A percentile compares a stretch with the other conserved stretches of the same genome.
phyloP scores from a whole-genome alignment of 257 asterid genomes.

The Solanum tarijense region DNA sequence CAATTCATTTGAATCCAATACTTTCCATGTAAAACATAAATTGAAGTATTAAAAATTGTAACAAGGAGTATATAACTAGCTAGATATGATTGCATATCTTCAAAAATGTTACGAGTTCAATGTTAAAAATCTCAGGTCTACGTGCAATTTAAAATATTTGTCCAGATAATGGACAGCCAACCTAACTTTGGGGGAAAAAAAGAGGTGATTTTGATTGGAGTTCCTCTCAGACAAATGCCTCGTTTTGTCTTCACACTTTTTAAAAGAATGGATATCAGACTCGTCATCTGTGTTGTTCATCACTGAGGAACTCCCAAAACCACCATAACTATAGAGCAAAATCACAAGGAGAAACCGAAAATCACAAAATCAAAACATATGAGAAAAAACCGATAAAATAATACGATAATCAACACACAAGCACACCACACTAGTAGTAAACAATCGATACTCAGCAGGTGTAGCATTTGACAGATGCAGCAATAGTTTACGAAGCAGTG shows the following conservation, averaged over 20 bases:
- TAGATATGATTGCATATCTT: not conserved
- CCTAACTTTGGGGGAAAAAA: not conserved
- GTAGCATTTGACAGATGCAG: not conserved
- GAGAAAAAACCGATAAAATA: too few species aligned
- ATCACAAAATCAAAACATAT: not conserved
- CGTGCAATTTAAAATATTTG: not conserved
- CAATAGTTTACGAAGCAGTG: not conserved
- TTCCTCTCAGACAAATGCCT: slow-evolving; percentile 92
- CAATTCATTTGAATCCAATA: not conserved
- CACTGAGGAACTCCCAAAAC: slow-evolving; percentile 33
- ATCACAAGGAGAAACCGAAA: not conserved
- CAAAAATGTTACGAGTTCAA: not conserved
- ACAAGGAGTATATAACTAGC: too few species aligned
- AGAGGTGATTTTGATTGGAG: not conserved
- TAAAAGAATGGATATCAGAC: slow-evolving; percentile 76
- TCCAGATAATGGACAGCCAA: not conserved
- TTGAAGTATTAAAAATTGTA: not conserved
- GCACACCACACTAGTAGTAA: not conserved
- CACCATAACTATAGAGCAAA: not conserved
- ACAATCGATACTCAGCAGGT: not conserved
- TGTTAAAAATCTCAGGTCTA: too few species aligned
- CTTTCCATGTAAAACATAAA: not conserved
- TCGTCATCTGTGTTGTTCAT: slow-evolving; percentile 73
- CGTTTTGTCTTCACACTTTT: slow-evolving; percentile 44
- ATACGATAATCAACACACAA: not conserved